These are phyloP conservation scores for Acanthamoeba divionensis DNA, from an alignment of 208 protist species.

Conservation along the genomic window DNA sequence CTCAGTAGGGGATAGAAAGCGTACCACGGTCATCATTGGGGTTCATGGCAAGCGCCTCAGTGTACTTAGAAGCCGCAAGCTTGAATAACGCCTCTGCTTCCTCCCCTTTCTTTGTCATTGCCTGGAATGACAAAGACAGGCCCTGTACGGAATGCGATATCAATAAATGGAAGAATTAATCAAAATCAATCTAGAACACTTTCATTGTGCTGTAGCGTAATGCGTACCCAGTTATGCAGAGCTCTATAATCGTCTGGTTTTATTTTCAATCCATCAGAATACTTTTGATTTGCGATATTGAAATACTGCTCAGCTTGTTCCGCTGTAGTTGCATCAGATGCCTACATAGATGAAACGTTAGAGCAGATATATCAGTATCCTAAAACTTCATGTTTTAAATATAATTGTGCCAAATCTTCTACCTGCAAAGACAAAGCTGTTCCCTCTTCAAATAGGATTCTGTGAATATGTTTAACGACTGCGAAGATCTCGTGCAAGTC, in stretches of 20 bases:
- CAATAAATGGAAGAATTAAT: too few species aligned
- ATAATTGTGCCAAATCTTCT: too few species aligned
- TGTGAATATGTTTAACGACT: neutral
- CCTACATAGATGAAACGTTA: neutral
- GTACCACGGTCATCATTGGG: conserved; percentile 27
- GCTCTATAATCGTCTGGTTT: conserved; percentile 12
- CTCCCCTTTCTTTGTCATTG: conserved; percentile 7
- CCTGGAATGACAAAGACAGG: neutral
- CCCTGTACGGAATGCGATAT: neutral
- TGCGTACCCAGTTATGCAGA: conserved; percentile 10
- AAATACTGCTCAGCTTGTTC: neutral
- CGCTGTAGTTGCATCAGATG: neutral
- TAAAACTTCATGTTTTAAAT: too few species aligned
- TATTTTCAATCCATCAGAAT: neutral
- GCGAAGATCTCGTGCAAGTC: conserved; percentile 10
- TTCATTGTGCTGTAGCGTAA: too few species aligned
- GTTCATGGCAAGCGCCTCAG: neutral
- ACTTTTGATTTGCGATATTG: conserved; percentile 31
- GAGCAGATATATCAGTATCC: too few species aligned
- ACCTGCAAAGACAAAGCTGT: neutral
- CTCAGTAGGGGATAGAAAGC: neutral
- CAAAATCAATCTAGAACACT: neutral
- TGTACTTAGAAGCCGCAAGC: neutral
- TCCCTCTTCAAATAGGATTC: conserved; percentile 23
- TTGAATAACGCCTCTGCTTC: conserved; percentile 26